Conservation (phyloP, 2,329 filamentous ascomycete species). For the Diaporthe vexans region DNA sequence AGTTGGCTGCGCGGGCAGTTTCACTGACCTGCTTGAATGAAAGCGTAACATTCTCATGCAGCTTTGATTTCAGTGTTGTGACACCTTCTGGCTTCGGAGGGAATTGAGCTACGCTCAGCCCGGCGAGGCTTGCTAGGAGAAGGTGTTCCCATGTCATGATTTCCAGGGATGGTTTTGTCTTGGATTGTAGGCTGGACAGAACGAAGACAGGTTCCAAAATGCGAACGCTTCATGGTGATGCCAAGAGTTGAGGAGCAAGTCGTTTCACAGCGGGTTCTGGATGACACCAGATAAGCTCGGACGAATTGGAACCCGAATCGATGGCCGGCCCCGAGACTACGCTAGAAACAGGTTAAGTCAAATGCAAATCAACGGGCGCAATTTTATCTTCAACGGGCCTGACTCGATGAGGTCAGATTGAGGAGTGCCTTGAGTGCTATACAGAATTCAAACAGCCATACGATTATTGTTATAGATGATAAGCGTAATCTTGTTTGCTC, state of each 20-base stretch:
- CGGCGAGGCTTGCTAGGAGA: background rate
- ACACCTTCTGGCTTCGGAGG: constrained; percentile 55
- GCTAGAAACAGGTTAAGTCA: background rate
- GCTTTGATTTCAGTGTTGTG: constrained; percentile 54
- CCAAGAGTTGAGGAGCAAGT: constrained; percentile 1
- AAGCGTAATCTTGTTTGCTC: too few species aligned
- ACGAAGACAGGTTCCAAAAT: background rate
- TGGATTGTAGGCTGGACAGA: background rate
- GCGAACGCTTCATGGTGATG: background rate
- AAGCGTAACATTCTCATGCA: constrained; percentile 56
- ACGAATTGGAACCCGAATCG: background rate
- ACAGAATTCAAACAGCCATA: too few species aligned
- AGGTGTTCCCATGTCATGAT: background rate
- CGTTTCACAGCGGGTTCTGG: background rate
- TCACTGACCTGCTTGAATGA: constrained; percentile 58
- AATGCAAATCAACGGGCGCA: background rate
- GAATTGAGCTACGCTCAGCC: constrained; percentile 50
- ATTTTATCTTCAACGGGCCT: background rate
- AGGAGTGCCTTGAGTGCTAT: background rate
- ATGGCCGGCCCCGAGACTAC: background rate
- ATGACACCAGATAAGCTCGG: constrained; percentile 5
- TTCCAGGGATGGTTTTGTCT: background rate
- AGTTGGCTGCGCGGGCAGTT: background rate
- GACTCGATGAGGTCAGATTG: background rate
- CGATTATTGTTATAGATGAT: too few species aligned